Base-by-base conservation (phyloP, 2,329 filamentous ascomycete species). In the Stemphylium lycopersici region DNA sequence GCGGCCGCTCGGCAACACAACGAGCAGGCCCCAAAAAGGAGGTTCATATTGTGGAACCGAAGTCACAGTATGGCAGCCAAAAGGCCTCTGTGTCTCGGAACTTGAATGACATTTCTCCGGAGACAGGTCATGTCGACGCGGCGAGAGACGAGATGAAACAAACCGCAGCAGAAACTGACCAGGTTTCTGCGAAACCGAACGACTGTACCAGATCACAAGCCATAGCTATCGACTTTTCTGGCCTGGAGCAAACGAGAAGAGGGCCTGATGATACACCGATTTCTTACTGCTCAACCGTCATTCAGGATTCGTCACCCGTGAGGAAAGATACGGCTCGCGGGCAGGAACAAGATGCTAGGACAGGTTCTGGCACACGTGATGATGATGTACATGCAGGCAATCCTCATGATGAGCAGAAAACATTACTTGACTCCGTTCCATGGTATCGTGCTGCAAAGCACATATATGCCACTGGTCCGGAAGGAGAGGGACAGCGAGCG, bases 401-500 rank as follows among this genome's bases (percentile, higher is more conserved):
- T 29, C 11, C 11, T 3, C 26, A 11, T 7, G 8, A 8, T 29
- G 26, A 29, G 10, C 8, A 10, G 6, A 11, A 2, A 3, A 29
- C 5, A 3, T 34, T n/a, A 12, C 12, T 5, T 6, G 15, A 31
- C 15, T 33, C 36, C 13, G 20, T 18, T 4, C 18, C 18, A 12
- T 42, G 34, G 15, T 62, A 54, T 29, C 56, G 50, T 18, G 45
- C 42, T 5, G 61, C 58, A 10, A 65, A 57, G 41, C 54, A 56
- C 2, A 66, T 70, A 18, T 71, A 70, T 37, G 22, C 54, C 10
- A 29, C 43, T 15, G 66, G 68, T 0, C 68, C 67, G 12, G 33
- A 64, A 46, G 67, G 67, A n/a, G 70, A 72, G 58, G 63, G 63
- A 3, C 62, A 70, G 20, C 52, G 64, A 15, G 38, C 68, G 12